Conservation (phyloP, 192 early-diverging fungal genomes). For the Coemansia sp. region DNA sequence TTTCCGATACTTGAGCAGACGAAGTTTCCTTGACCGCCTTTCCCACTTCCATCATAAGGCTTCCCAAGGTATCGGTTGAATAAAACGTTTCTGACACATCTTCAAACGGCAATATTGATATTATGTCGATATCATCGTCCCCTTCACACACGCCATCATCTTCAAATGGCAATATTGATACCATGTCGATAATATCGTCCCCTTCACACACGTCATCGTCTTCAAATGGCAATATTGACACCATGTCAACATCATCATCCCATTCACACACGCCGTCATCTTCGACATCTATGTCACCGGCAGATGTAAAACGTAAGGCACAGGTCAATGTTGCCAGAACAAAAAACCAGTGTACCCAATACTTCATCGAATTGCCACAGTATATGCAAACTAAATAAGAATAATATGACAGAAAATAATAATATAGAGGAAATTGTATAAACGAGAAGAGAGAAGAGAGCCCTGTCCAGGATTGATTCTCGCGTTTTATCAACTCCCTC, state of each 20-base stretch:
- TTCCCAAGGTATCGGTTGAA: background rate
- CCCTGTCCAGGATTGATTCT: background rate
- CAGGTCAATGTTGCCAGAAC: background rate
- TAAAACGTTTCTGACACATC: background rate
- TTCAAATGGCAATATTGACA: background rate
- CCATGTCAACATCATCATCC: background rate
- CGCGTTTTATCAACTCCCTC: background rate
- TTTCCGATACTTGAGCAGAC: background rate
- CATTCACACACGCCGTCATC: too few species aligned
- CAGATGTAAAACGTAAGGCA: background rate
- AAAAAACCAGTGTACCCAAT: background rate
- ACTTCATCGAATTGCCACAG: background rate
- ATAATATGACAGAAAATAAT: background rate
- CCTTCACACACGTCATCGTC: background rate
- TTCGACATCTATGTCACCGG: too few species aligned
- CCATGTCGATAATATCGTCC: background rate
- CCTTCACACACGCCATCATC: background rate
- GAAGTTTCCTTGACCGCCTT: constrained; percentile 5
- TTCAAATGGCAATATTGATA: background rate
- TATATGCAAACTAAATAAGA: background rate
- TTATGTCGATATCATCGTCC: background rate
- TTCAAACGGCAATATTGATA: background rate
- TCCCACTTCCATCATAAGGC: background rate
- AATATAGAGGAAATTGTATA: background rate
- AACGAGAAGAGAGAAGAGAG: background rate